These are phyloP conservation scores for Chalaropsis thielavioides DNA, from an alignment of 2,329 filamentous ascomycete genomes.

Conservation along the genomic window DNA sequence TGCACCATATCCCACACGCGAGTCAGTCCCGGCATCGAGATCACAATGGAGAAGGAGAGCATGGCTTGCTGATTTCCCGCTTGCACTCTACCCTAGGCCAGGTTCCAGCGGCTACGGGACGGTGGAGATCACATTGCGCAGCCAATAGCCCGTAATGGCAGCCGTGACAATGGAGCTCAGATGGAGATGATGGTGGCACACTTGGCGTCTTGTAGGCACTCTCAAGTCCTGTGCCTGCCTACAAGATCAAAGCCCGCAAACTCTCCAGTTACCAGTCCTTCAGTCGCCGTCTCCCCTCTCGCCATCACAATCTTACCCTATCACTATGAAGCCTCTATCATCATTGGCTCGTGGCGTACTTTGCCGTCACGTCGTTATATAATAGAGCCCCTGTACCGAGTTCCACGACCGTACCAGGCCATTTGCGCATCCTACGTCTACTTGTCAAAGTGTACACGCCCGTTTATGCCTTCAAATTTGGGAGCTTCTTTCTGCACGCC, in stretches of 20 bases:
- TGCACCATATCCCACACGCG: background rate
- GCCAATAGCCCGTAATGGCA: background rate
- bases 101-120: background rate
- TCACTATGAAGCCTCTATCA: too few relatives aligned
- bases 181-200: background rate
- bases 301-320: too few relatives aligned
- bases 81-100: background rate
- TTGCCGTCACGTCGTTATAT: too few relatives aligned
- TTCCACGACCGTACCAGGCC: too few relatives aligned
- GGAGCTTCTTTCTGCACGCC: background rate
- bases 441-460: background rate
- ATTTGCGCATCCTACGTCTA: background rate
- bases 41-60: too few relatives aligned
- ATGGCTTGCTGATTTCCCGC: too few relatives aligned
- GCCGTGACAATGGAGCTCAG: background rate
- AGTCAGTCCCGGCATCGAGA: background rate
- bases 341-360: too few relatives aligned
- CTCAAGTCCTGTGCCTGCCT: background rate
- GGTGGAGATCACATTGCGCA: background rate
- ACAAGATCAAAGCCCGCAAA: background rate
- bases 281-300: too few relatives aligned
- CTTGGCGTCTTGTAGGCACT: background rate
- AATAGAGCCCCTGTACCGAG: too few relatives aligned
- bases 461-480: background rate
- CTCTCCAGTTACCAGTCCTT: background rate